Base-by-base conservation (phyloP, 2,329 filamentous ascomycete genomes). In the Lomentospora prolificans region DNA sequence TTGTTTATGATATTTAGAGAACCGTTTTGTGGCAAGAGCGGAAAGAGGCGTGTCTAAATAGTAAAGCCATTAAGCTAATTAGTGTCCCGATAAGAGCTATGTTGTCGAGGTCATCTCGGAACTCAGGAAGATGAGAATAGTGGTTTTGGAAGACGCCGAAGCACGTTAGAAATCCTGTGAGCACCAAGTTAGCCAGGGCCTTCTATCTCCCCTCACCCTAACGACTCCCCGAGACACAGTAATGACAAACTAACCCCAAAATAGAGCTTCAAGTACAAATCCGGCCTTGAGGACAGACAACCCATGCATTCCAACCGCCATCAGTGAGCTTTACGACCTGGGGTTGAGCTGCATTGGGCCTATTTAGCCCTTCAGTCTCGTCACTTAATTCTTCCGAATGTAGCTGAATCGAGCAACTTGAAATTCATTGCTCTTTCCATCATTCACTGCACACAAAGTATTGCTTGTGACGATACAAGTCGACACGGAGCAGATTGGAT, bases 61-160 rank as follows among this genome's bases (percentile, higher is more conserved):
- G 19, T n/a, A 39, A 17, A 39, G 36, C 4, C 14, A 12, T 9
- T 39, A 17, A 17, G 36, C 36, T n/a, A n/a, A n/a, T n/a, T 2
- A 39, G 36, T 39, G 36, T 39, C 14, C 36, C 36, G 10, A 39
- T 39, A 9, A 39, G 36, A 30, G 64, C 58, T 19, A 66, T 60
- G 7, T 63, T 62, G 17, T 56, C 27, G 9, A 28, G 39, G 33
- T 62, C 58, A 10, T 53, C 57, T 10, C 60, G 28, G 28, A 67
- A 65, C 8, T 64, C 58, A 2, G 64, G 62, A 0, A 62, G 58
- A 3, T 57, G 57, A 3, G 64, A 64, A 50, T 66, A 66, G 53
- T 66, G 62, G 7, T 64, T 57, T 27, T 66, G 64, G 4, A 66
- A 66, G 22, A 66, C 64, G 7, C 65, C 65, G 51, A 62, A 66